phyloP scores from a whole-genome alignment of 192 early-diverging fungal species.

The Coemansia sp. region DNA sequence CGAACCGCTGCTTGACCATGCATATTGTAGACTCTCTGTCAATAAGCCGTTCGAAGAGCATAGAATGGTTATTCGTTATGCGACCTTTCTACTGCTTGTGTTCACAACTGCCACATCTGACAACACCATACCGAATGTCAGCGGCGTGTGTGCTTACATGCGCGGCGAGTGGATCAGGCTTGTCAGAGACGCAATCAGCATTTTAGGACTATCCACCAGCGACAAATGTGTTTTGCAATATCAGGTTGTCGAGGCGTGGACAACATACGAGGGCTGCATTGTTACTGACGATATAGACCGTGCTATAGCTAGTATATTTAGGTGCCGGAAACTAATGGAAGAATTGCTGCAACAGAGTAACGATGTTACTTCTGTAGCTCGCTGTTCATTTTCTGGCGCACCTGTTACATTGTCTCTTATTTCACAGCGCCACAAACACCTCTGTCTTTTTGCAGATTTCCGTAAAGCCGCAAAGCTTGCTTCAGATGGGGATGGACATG shows the following conservation, averaged over 20 bases:
- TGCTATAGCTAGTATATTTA: slow-evolving; percentile 9
- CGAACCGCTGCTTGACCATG: slow-evolving; percentile 21
- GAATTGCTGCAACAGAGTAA: background rate
- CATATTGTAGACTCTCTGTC: background rate
- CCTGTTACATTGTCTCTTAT: slow-evolving; percentile 20
- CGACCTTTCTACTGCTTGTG: slow-evolving; percentile 18
- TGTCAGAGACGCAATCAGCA: slow-evolving; percentile 1
- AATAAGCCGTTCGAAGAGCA: background rate
- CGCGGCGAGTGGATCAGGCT: slow-evolving; percentile 20
- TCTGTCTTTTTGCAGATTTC: slow-evolving; percentile 15
- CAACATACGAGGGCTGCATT: slow-evolving; percentile 25
- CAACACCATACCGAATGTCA: background rate
- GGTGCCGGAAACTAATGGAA: slow-evolving; percentile 12
- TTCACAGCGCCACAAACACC: slow-evolving; percentile 15
- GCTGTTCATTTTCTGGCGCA: slow-evolving; percentile 29
- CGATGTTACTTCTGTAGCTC: background rate
- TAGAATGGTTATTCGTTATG: slow-evolving; percentile 6
- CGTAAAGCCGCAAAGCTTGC: slow-evolving; percentile 17
- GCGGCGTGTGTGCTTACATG: slow-evolving; percentile 3
- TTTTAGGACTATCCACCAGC: background rate
- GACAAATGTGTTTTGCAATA: slow-evolving; percentile 12
- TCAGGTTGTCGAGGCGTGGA: slow-evolving; percentile 35
- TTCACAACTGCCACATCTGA: slow-evolving; percentile 11
- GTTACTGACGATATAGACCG: slow-evolving; percentile 10
- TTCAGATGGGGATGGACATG: slow-evolving; percentile 1